Conservation (phyloP, 306 rosid genomes). For the Quercus suber region DNA sequence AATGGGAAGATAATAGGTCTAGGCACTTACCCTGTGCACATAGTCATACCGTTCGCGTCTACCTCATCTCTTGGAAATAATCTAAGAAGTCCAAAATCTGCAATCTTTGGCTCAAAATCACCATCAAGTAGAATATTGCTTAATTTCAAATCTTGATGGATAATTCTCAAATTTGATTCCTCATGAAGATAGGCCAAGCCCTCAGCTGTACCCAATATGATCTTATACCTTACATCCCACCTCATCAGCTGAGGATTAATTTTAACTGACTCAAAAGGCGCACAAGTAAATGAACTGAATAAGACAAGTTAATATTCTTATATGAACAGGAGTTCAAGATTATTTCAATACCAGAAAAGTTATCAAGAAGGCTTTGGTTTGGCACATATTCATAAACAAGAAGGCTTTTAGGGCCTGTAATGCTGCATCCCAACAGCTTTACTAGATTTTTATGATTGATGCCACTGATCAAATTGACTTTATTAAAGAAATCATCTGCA, state of each 20-base stretch:
- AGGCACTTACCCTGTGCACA: slow-evolving; percentile 33
- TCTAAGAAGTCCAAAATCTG: slow-evolving; percentile 77
- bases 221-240: slow-evolving; percentile 34
- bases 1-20: not conserved
- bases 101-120: slow-evolving; percentile 56
- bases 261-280: slow-evolving; percentile 7
- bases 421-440: slow-evolving; percentile 63
- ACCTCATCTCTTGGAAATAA: slow-evolving; percentile 41
- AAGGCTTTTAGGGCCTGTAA: slow-evolving; percentile 77
- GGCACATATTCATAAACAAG: slow-evolving; percentile 69
- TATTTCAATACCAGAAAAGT: slow-evolving; percentile 38
- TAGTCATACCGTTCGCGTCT: slow-evolving; percentile 34
- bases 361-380: slow-evolving; percentile 54
- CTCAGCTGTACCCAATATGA: slow-evolving; percentile 51
- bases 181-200: slow-evolving; percentile 67
- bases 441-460: slow-evolving; percentile 48
- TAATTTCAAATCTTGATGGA: slow-evolving; percentile 61
- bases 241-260: slow-evolving; percentile 16
- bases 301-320: not conserved
- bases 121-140: slow-evolving; percentile 57
- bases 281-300: not conserved
- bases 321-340: not conserved
- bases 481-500: slow-evolving; percentile 47
- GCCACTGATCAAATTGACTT: slow-evolving; percentile 40
- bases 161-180: slow-evolving; percentile 55